Evolutionary conservation across 805 yeast species (phyloP).

Genomic region (Diddensiella santjacobensis): DNA sequence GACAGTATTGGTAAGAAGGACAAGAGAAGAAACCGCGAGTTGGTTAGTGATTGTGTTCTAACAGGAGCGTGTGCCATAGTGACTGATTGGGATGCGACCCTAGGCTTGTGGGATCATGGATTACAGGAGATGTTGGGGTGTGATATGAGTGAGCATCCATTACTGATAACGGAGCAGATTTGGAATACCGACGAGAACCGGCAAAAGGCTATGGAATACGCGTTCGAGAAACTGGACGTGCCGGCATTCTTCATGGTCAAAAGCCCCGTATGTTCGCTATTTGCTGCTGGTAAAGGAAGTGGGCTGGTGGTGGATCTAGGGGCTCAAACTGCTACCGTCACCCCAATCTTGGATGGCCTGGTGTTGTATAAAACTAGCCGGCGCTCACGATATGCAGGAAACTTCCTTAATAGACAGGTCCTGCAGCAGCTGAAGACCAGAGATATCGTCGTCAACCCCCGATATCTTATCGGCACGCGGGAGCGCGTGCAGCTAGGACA

Average conservation of each 20-base stretch:
- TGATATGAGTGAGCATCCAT: conserved; percentile 64
- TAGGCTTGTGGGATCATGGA: conserved; percentile 65
- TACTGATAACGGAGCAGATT: conserved; percentile 79
- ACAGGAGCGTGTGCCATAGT: too few species aligned
- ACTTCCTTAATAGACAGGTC: conserved; percentile 55
- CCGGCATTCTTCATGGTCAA: conserved; percentile 82
- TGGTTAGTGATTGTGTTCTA: conserved; percentile 21
- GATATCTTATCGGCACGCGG: conserved; percentile 51
- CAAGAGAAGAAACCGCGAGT: too few species aligned
- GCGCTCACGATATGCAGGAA: conserved; percentile 70
- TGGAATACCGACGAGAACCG: conserved; percentile 74
- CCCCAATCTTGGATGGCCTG: conserved; percentile 28
- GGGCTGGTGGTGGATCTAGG: conserved; percentile 75
- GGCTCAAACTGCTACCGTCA: conserved; percentile 61
- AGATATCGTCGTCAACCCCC: conserved; percentile 39
- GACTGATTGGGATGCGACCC: conserved; percentile 80
- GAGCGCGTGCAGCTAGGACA: conserved; percentile 30
- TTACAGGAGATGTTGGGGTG: conserved; percentile 49
- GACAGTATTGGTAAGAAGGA: conserved; percentile 24
- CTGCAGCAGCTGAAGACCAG: conserved; percentile 38
- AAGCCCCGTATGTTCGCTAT: conserved; percentile 82
- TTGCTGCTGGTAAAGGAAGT: conserved; percentile 70
- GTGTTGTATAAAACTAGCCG: conserved; percentile 48
- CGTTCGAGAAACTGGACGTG: conserved; percentile 63
- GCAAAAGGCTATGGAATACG: conserved; percentile 62